Conservation (phyloP, 2,329 filamentous ascomycete genomes). For the Emydomyces testavorans region DNA sequence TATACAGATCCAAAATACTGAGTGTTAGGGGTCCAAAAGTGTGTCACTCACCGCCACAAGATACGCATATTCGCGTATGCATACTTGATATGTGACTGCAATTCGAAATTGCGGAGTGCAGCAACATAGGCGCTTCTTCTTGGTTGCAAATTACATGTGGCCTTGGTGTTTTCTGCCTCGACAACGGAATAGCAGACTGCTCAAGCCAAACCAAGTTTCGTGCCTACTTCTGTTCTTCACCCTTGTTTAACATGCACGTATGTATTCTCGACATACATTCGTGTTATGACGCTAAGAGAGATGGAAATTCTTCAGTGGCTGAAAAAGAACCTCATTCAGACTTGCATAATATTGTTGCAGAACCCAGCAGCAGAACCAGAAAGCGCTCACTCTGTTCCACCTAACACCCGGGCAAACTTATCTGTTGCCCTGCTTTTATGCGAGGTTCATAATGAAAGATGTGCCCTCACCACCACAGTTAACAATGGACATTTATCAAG, state of each 20-base stretch:
- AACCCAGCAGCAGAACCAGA: not conserved
- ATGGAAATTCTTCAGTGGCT: not conserved
- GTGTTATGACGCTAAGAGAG: not conserved
- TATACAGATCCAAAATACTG: not conserved
- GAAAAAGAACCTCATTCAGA: not conserved
- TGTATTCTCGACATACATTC: not conserved
- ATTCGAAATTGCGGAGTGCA: constrained; percentile 11
- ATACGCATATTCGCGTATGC: constrained; percentile 8
- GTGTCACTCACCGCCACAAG: constrained; percentile 12
- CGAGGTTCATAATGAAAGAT: too few species aligned
- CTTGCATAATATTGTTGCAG: constrained; percentile 7
- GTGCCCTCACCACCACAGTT: too few species aligned
- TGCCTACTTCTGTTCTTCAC: not conserved
- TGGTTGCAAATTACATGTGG: constrained; percentile 3
- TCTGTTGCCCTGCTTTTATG: not conserved
- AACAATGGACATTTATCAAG: not conserved
- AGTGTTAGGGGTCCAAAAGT: not conserved
- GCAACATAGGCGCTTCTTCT: not conserved
- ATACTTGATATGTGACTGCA: constrained; percentile 7
- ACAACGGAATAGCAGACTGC: not conserved
- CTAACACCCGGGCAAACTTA: not conserved
- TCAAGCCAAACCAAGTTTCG: not conserved
- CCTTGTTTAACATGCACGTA: not conserved
- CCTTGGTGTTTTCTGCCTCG: not conserved
- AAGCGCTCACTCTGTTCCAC: not conserved